phyloP scores from a whole-genome alignment of 2,329 filamentous ascomycete genomes.

The Aspergillus piperis region DNA sequence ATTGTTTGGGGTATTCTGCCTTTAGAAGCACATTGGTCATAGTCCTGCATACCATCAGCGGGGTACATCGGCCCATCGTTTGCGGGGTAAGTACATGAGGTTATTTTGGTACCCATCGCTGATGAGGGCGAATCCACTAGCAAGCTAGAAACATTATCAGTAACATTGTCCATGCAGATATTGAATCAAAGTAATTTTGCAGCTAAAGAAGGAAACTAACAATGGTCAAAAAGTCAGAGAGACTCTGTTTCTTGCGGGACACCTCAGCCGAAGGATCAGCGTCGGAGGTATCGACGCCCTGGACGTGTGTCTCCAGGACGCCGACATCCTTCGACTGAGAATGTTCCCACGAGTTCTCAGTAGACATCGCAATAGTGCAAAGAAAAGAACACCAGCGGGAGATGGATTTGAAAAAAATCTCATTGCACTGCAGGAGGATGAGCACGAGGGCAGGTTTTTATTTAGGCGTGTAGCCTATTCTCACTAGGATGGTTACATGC shows the following conservation, averaged over 20 bases:
- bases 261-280: not conserved
- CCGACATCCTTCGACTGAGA: not conserved
- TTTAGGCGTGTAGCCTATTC: no score
- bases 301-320: not conserved
- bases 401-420: not conserved
- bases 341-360: not conserved
- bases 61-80: not conserved
- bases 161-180: no score
- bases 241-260: not conserved
- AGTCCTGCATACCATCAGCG: not conserved
- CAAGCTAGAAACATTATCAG: not conserved
- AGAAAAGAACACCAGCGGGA: not conserved
- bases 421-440: not conserved
- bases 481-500: not conserved
- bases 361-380: not conserved
- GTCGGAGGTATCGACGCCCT: not conserved
- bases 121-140: slow-evolving; percentile 6
- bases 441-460: not conserved
- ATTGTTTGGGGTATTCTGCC: slow-evolving; percentile 6
- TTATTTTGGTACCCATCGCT: slow-evolving; percentile 11
- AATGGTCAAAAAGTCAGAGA: not conserved
- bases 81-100: not conserved
- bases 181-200: no score
- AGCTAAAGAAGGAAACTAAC: not conserved
- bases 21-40: slow-evolving; percentile 4